These are phyloP conservation scores for Neurospora intermedia DNA, from an alignment of 495 filamentous ascomycete genomes.

Conservation along the genomic window DNA sequence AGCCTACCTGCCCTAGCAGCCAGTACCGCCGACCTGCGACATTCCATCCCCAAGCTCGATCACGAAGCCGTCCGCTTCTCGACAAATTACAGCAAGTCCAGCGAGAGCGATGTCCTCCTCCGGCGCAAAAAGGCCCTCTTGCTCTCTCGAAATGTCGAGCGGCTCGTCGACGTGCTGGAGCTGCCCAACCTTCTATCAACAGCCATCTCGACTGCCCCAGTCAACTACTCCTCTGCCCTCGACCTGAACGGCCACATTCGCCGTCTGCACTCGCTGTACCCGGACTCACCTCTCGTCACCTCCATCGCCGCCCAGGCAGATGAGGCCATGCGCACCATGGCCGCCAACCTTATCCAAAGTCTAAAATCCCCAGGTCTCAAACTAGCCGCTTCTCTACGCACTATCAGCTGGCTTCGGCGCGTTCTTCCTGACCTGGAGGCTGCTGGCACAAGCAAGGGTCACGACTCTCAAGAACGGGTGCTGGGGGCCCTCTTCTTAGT, in stretches of 20 bases:
- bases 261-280: constrained; percentile 71
- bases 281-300: constrained; percentile 60
- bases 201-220: constrained; percentile 32
- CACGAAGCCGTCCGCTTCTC: constrained; percentile 68
- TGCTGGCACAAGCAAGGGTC: constrained; percentile 31
- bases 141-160: constrained; percentile 79
- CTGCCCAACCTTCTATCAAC: constrained; percentile 78
- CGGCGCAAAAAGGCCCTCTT: constrained; percentile 72
- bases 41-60: constrained; percentile 70
- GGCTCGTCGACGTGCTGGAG: constrained; percentile 83
- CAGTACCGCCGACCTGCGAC: constrained; percentile 53
- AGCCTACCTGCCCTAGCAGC: constrained; percentile 57
- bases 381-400: constrained; percentile 82
- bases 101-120: constrained; percentile 60
- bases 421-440: constrained; percentile 70
- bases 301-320: constrained; percentile 72
- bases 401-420: constrained; percentile 81
- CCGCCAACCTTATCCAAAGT: constrained; percentile 66
- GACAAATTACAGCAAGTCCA: constrained; percentile 64
- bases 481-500: constrained; percentile 81
- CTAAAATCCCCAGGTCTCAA: constrained; percentile 72
- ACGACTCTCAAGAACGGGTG: constrained; percentile 44
- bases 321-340: constrained; percentile 81
- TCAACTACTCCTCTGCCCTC: constrained; percentile 78
- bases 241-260: constrained; percentile 93